phyloP scores from a whole-genome alignment of 2,329 filamentous ascomycete genomes.

The Colletotrichum eleusines region DNA sequence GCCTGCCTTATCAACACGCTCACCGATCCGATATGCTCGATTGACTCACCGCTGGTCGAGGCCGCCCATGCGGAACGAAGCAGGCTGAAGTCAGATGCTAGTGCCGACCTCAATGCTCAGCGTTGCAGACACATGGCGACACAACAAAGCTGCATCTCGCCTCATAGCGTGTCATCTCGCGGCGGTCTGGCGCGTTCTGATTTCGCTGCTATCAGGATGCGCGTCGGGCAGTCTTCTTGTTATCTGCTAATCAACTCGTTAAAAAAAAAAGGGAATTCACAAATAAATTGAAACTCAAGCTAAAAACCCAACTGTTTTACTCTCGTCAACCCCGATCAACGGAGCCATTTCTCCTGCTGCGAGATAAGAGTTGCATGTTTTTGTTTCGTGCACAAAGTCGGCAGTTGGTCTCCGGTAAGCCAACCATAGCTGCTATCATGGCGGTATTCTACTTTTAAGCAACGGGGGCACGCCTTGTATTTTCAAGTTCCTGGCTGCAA shows the following conservation, averaged over 20 bases:
- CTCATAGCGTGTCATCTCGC: background rate
- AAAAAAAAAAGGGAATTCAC: too few species aligned
- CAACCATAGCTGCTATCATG: background rate
- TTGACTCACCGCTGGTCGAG: conserved; percentile 30
- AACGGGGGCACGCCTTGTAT: background rate
- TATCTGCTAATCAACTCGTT: background rate
- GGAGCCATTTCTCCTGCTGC: background rate
- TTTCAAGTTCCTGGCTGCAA: background rate
- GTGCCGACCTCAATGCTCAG: background rate
- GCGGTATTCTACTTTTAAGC: background rate
- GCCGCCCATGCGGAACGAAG: conserved; percentile 7
- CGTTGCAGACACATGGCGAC: conserved; percentile 1
- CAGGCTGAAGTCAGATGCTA: background rate
- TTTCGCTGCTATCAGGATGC: background rate
- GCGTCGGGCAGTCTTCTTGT: too few species aligned
- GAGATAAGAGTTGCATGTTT: background rate
- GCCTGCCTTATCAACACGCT: conserved; percentile 13
- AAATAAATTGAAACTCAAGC: too few species aligned
- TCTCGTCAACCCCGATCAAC: background rate
- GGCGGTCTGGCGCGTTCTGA: background rate
- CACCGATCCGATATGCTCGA: background rate
- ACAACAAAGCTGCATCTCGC: background rate
- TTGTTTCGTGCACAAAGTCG: background rate
- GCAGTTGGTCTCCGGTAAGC: background rate
- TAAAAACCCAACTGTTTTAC: too few species aligned